Evolutionary conservation across 768 basidiomycete genomes (phyloP).

Genomic region (Pholiota molesta): DNA sequence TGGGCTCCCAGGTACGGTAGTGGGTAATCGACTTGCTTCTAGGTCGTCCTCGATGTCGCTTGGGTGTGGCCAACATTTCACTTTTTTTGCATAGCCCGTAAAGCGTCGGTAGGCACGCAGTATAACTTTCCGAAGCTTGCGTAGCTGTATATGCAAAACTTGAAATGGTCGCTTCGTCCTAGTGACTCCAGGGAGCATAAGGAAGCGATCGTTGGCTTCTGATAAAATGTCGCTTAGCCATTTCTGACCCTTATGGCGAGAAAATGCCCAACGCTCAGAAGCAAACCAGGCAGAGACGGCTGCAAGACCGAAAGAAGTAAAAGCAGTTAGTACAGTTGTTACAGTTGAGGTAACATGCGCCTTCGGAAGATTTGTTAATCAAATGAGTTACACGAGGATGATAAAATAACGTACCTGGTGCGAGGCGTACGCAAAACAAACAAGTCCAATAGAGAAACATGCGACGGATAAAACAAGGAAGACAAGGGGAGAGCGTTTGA

Average conservation of each 20-base stretch:
- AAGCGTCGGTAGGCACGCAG: not conserved
- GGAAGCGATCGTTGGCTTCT: conserved; percentile 44
- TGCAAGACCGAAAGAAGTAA: conserved; percentile 70
- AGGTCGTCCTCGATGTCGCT: conserved; percentile 24
- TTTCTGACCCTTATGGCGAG: conserved; percentile 63
- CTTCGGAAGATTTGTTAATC: conserved; percentile 34
- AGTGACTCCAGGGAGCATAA: conserved; percentile 24
- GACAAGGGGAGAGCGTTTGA: conserved; percentile 81
- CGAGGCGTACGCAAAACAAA: conserved; percentile 78
- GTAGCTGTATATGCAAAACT: conserved; percentile 10
- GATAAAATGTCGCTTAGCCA: conserved; percentile 67
- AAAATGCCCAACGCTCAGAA: conserved; percentile 68
- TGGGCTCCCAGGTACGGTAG: conserved; percentile 12
- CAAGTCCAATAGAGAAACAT: conserved; percentile 79
- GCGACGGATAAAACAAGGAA: conserved; percentile 85
- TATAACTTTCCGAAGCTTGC: conserved; percentile 10
- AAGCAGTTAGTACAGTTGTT: conserved; percentile 76
- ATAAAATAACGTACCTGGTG: conserved; percentile 48
- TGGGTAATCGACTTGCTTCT: conserved; percentile 30
- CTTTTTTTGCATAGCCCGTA: not conserved
- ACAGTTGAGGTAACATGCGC: conserved; percentile 63
- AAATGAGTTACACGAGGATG: not conserved
- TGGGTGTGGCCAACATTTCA: not conserved
- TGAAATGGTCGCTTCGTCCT: conserved; percentile 14
- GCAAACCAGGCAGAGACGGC: conserved; percentile 79